Percentiles rank a stretch among this genome's conserved stretches.
Evolutionary conservation across 805 yeast genomes (phyloP).

Genomic region (Wickerhamiella australiensis): DNA sequence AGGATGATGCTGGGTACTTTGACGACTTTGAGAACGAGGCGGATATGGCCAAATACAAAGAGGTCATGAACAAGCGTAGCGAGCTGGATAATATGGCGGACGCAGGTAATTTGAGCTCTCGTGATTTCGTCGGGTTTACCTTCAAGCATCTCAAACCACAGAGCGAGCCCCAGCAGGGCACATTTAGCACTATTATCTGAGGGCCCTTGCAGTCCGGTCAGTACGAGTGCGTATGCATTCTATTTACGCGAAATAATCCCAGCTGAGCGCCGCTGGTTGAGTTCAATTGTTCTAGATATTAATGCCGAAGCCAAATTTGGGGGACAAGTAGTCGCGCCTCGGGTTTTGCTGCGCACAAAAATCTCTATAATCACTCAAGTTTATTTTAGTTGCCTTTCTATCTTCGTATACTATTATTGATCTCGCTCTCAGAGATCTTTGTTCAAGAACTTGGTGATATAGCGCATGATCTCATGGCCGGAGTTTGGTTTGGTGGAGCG

Average conservation of each 20-base stretch:
- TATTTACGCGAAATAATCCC: too few relatives aligned
- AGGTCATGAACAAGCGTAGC: constrained; percentile 84
- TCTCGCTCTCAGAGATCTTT: constrained; percentile 25
- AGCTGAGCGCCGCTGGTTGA: too few relatives aligned
- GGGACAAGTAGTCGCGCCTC: too few relatives aligned
- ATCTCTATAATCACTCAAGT: not conserved
- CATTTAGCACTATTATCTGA: constrained; percentile 19
- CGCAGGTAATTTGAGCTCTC: constrained; percentile 42
- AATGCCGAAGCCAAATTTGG: too few relatives aligned
- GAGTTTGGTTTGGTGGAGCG: constrained; percentile 32
- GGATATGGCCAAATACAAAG: constrained; percentile 95
- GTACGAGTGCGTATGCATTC: too few relatives aligned
- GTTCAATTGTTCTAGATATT: too few relatives aligned
- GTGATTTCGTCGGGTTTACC: constrained; percentile 86
- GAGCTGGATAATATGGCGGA: constrained; percentile 74
- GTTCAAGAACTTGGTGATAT: constrained; percentile 30
- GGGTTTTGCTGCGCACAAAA: too few relatives aligned
- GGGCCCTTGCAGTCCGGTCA: too few relatives aligned
- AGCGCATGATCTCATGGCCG: constrained; percentile 31
- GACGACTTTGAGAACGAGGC: constrained; percentile 95
- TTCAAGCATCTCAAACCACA: constrained; percentile 59
- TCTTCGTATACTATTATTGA: too few relatives aligned
- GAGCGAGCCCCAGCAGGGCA: constrained; percentile 10
- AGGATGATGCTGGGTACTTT: constrained; percentile 96
- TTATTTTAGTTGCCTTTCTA: not conserved